Evolutionary conservation across 108 stramenopile species (phyloP).

Genomic region (Skeletonema grethae): DNA sequence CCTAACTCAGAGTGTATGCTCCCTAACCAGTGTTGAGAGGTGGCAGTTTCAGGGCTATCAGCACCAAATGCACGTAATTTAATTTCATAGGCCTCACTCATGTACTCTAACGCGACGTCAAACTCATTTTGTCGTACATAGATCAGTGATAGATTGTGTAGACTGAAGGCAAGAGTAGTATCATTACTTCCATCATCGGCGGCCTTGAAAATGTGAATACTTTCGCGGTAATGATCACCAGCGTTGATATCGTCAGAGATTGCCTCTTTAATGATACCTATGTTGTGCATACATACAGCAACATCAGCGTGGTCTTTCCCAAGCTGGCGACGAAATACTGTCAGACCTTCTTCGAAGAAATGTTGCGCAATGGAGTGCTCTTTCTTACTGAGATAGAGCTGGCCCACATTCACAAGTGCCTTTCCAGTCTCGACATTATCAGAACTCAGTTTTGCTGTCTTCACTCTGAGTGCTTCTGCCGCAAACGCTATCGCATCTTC

Average conservation of each 20-base stretch:
- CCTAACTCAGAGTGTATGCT: conserved; percentile 33
- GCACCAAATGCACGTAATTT: conserved; percentile 25
- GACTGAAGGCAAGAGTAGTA: conserved; percentile 21
- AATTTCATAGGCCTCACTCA: conserved; percentile 31
- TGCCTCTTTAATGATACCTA: conserved; percentile 37
- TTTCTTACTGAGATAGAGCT: conserved; percentile 37
- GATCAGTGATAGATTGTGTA: conserved; percentile 32
- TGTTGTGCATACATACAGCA: conserved; percentile 42
- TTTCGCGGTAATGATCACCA: conserved; percentile 25
- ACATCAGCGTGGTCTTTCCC: conserved; percentile 19
- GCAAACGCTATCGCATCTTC: conserved; percentile 44
- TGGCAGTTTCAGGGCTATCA: conserved; percentile 37
- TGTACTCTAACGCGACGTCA: conserved; percentile 24
- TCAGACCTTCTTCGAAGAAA: conserved; percentile 58
- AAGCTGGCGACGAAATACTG: conserved; percentile 17
- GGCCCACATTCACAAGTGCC: conserved; percentile 49
- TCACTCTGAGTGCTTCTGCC: conserved; percentile 45
- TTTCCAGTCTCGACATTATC: conserved; percentile 44
- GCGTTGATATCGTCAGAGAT: conserved; percentile 24
- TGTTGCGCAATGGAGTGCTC: conserved; percentile 10
- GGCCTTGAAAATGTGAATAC: conserved; percentile 35
- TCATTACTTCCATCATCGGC: conserved; percentile 10
- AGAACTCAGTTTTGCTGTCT: conserved; percentile 33
- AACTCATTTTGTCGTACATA: conserved; percentile 24
- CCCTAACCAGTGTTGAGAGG: conserved; percentile 48